Evolutionary conservation across 2,329 filamentous ascomycete species (phyloP), one percentile per base, ranked within the genome.

Genomic region (Didymella keratinophila): DNA sequence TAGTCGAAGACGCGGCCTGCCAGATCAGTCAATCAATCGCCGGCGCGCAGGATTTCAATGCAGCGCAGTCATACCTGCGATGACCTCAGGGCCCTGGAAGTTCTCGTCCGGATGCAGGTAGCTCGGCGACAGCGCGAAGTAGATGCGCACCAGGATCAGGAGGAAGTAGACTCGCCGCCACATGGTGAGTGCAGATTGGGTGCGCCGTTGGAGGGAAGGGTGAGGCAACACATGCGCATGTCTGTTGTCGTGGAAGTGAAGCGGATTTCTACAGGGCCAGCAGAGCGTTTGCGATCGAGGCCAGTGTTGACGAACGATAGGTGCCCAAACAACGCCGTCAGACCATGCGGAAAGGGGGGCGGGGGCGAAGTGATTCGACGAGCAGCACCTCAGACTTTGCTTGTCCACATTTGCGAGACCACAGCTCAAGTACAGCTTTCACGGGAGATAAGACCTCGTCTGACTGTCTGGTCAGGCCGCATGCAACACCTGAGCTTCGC

Each of bases 81-180:
- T 95, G 65, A 98, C 89, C 82, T 99, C 95, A 16, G 95, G 95
- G 34, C 95, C 95, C 80, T 99, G 95, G 73, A 99, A 99, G 82
- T 98, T 95, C 84, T 99, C 95, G 81, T 99, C 95, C 5, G 95
- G 95, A 78, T 99, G 95, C 45, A 99, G 86, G 78, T 99, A 99
- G 83, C 94, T 98, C 58, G 95, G 91, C 63, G 90, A 93, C 65
- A 98, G 81, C 60, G 95, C 94, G 77, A 98, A 94, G 86, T 94
- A 98, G 73, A 98, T 84, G 78, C 95, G 90, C 71, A 97, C 87
- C 67, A 95, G 82, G 71, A 96, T 84, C 70, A 99, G 84, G 56
- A 96, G 80, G 63, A 98, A 83, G 79, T 97, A 97, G 63, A 89
- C 86, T 78, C 93, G 89, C 83, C 93, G 88, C 93, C 92, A 97